Percentiles rank a stretch among this genome's conserved stretches.
phyloP scores from a whole-genome alignment of 768 basidiomycete genomes.

The Phylloporus sp. region DNA sequence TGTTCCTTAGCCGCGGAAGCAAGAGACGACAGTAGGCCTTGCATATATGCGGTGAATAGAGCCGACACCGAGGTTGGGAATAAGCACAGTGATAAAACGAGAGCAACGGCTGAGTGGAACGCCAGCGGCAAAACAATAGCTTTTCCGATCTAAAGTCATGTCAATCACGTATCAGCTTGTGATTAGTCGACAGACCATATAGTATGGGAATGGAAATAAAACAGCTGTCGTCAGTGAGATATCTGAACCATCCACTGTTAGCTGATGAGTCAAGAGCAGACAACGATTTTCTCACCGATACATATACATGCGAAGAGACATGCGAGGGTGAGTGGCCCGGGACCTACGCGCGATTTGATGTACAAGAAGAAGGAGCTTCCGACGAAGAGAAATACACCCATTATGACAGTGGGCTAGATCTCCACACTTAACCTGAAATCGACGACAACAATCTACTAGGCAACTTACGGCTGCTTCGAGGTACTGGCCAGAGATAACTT shows the following conservation, averaged over 20 bases:
- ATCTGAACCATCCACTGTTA: slow-evolving; percentile 35
- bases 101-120: slow-evolving; percentile 53
- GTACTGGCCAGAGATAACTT: slow-evolving; percentile 48
- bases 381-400: slow-evolving; percentile 58
- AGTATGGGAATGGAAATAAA: slow-evolving; percentile 64
- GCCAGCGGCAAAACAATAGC: slow-evolving; percentile 51
- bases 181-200: slow-evolving; percentile 33
- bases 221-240: slow-evolving; percentile 52
- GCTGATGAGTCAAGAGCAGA: not conserved
- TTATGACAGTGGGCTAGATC: slow-evolving; percentile 50
- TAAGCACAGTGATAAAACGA: slow-evolving; percentile 47
- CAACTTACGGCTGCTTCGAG: slow-evolving; percentile 44
- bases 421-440: not conserved
- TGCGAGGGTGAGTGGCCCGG: slow-evolving; percentile 58
- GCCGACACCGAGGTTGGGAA: slow-evolving; percentile 64
- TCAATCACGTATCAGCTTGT: not conserved
- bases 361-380: slow-evolving; percentile 55
- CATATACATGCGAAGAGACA: slow-evolving; percentile 56
- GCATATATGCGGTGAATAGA: slow-evolving; percentile 48
- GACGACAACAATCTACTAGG: not conserved
- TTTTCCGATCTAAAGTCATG: slow-evolving; percentile 40
- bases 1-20: slow-evolving; percentile 43
- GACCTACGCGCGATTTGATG: slow-evolving; percentile 54
- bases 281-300: slow-evolving; percentile 38
- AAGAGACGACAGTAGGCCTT: slow-evolving; percentile 46